Evolutionary conservation across 1,284 basidiomycete genomes (phyloP).

Genomic region (Leucoagaricus sp.): DNA sequence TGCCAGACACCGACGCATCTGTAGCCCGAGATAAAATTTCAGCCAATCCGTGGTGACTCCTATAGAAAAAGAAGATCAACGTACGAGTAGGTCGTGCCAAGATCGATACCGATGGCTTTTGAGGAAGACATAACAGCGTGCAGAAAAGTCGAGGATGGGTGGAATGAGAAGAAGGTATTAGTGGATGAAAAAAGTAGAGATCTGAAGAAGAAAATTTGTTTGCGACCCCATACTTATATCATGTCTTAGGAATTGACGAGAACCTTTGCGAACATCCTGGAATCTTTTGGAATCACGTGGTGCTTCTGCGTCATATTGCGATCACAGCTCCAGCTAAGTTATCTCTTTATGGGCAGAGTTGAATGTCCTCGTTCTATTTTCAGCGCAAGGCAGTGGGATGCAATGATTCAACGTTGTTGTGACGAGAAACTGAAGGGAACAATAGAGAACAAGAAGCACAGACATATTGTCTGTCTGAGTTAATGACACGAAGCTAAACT

Average conservation of each 20-base stretch:
- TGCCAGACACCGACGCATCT: constrained; percentile 91
- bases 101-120: constrained; percentile 94
- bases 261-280: constrained; percentile 45
- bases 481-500: no score
- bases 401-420: no score
- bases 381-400: neutral
- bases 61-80: constrained; percentile 29
- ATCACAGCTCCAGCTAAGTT: neutral
- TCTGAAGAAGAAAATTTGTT: constrained; percentile 14
- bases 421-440: no score
- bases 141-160: constrained; percentile 13
- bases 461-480: no score
- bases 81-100: constrained; percentile 85
- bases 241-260: constrained; percentile 38
- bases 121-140: constrained; percentile 47
- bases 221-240: constrained; percentile 35
- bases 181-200: constrained; percentile 21
- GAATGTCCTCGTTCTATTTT: constrained; percentile 4
- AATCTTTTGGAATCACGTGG: constrained; percentile 41
- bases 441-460: no score
- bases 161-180: constrained; percentile 5
- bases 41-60: constrained; percentile 10
- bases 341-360: neutral
- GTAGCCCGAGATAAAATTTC: constrained; percentile 14
- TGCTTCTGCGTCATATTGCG: constrained; percentile 22